Percentiles rank a stretch among this genome's conserved stretches.
These are phyloP conservation scores for button mushroom (Agaricus bisporus) DNA, from an alignment of 768 basidiomycete genomes.

Conservation along the genomic window DNA sequence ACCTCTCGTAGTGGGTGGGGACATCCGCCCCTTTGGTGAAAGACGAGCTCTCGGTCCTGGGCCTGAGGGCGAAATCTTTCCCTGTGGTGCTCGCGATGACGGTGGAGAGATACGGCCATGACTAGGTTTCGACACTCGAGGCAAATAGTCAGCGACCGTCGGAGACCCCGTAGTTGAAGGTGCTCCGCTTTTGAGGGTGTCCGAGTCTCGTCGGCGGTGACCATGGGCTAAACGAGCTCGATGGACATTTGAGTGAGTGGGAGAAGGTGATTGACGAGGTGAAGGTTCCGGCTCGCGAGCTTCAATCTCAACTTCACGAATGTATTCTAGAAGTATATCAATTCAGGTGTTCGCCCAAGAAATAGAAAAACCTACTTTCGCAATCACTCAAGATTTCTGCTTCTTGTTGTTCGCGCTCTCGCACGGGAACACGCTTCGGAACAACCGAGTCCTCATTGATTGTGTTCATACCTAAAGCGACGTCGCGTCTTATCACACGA, in stretches of 20 bases:
- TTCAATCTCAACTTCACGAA: slow-evolving; percentile 34
- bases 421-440: slow-evolving; percentile 29
- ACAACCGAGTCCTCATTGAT: slow-evolving; percentile 25
- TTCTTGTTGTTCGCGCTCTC: slow-evolving; percentile 35
- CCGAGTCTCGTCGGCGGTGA: slow-evolving; percentile 71
- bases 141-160: slow-evolving; percentile 36
- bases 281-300: slow-evolving; percentile 28
- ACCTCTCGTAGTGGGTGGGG: slow-evolving; percentile 19
- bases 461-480: slow-evolving; percentile 17
- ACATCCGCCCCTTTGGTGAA: slow-evolving; percentile 25
- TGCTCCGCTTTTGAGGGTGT: slow-evolving; percentile 52
- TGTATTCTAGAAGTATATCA: slow-evolving; percentile 24
- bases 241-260: slow-evolving; percentile 21
- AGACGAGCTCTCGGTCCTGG: slow-evolving; percentile 17
- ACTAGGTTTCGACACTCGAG: slow-evolving; percentile 12
- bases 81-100: slow-evolving; percentile 8
- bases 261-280: slow-evolving; percentile 50
- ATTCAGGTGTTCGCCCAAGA: not conserved
- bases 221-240: slow-evolving; percentile 25
- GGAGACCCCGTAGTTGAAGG: slow-evolving; percentile 41
- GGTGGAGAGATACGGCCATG: slow-evolving; percentile 20
- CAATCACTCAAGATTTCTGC: slow-evolving; percentile 39
- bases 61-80: slow-evolving; percentile 19
- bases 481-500: not conserved
- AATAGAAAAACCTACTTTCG: slow-evolving; percentile 27